phyloP scores from a whole-genome alignment of 352 stramenopile species.

The Phytophthora litchii region DNA sequence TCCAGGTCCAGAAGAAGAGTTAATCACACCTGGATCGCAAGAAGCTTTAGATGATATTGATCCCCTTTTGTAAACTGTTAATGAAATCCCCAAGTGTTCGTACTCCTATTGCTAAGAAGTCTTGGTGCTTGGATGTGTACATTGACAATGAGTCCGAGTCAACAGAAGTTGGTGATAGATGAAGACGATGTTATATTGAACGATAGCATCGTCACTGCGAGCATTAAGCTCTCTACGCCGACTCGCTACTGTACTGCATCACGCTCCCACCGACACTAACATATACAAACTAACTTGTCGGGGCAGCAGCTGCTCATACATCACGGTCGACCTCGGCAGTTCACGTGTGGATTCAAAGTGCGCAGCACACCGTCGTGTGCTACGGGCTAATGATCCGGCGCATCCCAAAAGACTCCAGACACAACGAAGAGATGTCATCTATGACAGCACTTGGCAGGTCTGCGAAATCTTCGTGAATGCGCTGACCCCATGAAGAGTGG shows the following conservation, averaged over 20 bases:
- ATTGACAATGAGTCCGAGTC: too few species aligned
- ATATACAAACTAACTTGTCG: slow-evolving; percentile 25
- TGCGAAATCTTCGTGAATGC: slow-evolving; percentile 7
- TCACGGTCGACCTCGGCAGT: slow-evolving; percentile 16
- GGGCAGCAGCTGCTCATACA: background rate
- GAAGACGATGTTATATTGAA: slow-evolving; percentile 20
- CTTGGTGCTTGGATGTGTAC: too few species aligned
- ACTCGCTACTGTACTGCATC: slow-evolving; percentile 5
- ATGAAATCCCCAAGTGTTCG: too few species aligned
- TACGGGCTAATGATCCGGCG: slow-evolving; percentile 38
- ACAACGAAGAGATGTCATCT: slow-evolving; percentile 28
- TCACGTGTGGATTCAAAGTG: slow-evolving; percentile 40
- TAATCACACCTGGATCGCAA: background rate
- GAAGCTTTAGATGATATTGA: slow-evolving; percentile 3
- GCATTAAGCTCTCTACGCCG: background rate
- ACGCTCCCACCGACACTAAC: slow-evolving; percentile 15
- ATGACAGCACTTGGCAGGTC: slow-evolving; percentile 21
- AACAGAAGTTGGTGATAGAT: too few species aligned
- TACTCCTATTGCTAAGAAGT: too few species aligned
- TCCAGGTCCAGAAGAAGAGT: too few species aligned
- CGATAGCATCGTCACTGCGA: slow-evolving; percentile 7
- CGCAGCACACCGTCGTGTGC: slow-evolving; percentile 37
- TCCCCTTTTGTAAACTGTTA: slow-evolving; percentile 7
- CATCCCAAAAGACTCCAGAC: slow-evolving; percentile 20
- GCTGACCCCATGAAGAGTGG: slow-evolving; percentile 41